These are phyloP conservation scores for Omphalotus olearius DNA, from an alignment of 1,284 basidiomycete genomes.

Conservation along the genomic window DNA sequence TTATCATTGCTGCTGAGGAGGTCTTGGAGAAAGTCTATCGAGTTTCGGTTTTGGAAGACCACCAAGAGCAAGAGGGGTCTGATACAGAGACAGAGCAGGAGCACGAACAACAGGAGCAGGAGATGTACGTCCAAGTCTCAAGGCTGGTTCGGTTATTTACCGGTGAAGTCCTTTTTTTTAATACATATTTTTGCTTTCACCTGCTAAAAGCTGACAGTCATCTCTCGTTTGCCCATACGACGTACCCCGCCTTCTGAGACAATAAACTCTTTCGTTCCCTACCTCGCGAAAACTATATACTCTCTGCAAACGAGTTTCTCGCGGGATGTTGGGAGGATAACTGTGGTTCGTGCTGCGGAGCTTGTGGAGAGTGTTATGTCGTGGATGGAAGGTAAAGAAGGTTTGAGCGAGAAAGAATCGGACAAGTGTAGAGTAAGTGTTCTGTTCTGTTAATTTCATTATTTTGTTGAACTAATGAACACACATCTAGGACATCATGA, in stretches of 20 bases:
- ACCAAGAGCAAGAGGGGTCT: constrained; percentile 17
- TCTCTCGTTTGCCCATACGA: neutral
- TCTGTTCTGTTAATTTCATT: neutral
- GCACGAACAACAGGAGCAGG: neutral
- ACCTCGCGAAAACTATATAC: neutral
- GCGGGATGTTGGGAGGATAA: neutral
- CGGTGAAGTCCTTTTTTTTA: neutral
- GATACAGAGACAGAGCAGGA: constrained; percentile 22
- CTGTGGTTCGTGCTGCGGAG: neutral
- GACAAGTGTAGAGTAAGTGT: constrained; percentile 3
- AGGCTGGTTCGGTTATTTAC: constrained; percentile 2
- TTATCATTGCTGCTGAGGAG: constrained; percentile 59
- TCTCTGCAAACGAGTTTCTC: neutral
- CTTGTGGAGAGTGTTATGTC: neutral
- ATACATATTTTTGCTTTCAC: neutral
- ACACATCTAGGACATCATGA: no score
- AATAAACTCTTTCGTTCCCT: constrained; percentile 3
- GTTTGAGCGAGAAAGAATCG: neutral
- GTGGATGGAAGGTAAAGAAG: neutral
- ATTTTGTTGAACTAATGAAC: neutral
- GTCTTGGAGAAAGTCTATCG: constrained; percentile 42
- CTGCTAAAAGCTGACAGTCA: neutral
- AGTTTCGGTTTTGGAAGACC: constrained; percentile 21
- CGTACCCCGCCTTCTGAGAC: constrained; percentile 1
- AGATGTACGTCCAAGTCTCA: neutral